phyloP scores from a whole-genome alignment of 73 alveolate genomes.

The Blepharisma stoltei region DNA sequence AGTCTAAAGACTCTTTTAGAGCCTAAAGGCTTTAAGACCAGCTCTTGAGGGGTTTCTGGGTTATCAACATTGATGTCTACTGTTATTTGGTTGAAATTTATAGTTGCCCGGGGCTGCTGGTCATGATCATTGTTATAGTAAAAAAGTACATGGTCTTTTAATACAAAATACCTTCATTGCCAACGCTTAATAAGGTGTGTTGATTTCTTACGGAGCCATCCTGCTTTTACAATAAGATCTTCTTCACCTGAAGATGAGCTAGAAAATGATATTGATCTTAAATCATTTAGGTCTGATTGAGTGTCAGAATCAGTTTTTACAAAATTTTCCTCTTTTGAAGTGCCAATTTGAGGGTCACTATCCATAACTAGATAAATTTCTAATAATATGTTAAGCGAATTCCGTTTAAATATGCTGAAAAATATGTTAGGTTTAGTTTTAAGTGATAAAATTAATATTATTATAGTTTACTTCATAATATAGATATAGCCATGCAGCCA shows the following conservation, averaged over 20 bases:
- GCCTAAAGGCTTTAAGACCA: background rate
- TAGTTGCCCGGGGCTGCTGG: background rate
- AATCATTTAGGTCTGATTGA: too few relatives aligned
- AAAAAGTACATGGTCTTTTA: background rate
- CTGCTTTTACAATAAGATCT: background rate
- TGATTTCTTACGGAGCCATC: constrained; percentile 29
- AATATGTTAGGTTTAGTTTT: too few relatives aligned
- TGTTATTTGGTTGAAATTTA: background rate
- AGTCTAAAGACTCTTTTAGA: constrained; percentile 18
- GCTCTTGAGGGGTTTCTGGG: background rate
- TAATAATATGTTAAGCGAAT: too few relatives aligned
- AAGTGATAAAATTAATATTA: too few relatives aligned
- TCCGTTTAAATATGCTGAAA: too few relatives aligned
- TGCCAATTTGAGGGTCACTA: too few relatives aligned
- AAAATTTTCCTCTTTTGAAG: too few relatives aligned
- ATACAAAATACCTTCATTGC: constrained; percentile 27
- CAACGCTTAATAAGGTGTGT: constrained; percentile 6
- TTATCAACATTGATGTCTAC: background rate
- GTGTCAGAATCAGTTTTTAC: too few relatives aligned
- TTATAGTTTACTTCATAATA: too few relatives aligned
- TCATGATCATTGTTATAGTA: constrained; percentile 24
- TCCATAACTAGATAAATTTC: too few relatives aligned
- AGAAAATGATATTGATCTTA: too few relatives aligned
- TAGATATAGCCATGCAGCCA: too few relatives aligned
- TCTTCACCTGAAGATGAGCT: background rate